Conservation (phyloP, 352 stramenopile species). For the Phytophthora brassicae region DNA sequence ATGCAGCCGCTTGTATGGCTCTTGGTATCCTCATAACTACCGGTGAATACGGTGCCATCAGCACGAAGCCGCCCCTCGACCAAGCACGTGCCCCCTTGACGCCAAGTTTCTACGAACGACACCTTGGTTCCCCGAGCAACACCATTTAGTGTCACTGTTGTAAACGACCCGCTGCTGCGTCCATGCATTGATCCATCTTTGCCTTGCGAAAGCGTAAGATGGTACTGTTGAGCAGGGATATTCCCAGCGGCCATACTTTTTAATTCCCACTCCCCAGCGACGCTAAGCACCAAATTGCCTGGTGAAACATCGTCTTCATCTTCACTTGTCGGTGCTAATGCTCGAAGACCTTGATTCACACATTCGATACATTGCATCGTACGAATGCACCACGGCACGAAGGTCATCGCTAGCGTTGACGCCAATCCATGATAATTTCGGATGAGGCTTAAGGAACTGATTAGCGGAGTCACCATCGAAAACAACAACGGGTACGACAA, state of each 20-base stretch:
- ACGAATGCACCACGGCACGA: slow-evolving; percentile 78
- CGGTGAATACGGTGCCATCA: slow-evolving; percentile 71
- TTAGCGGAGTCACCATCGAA: slow-evolving; percentile 60
- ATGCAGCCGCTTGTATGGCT: slow-evolving; percentile 86
- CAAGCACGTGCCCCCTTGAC: slow-evolving; percentile 85
- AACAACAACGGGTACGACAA: slow-evolving; percentile 55
- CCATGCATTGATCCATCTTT: slow-evolving; percentile 64
- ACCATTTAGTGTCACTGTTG: slow-evolving; percentile 77
- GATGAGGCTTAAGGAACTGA: slow-evolving; percentile 65
- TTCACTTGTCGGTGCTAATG: slow-evolving; percentile 31
- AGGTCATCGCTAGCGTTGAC: slow-evolving; percentile 70
- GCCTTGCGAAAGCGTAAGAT: slow-evolving; percentile 72
- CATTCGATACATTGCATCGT: slow-evolving; percentile 68
- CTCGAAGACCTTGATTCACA: slow-evolving; percentile 51
- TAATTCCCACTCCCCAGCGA: slow-evolving; percentile 85
- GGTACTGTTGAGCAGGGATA: slow-evolving; percentile 87
- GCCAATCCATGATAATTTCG: slow-evolving; percentile 70
- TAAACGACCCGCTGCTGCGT: slow-evolving; percentile 80
- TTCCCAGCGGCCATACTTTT: slow-evolving; percentile 87
- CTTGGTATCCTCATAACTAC: slow-evolving; percentile 87
- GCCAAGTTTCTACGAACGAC: slow-evolving; percentile 86
- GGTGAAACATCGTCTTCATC: slow-evolving; percentile 24
- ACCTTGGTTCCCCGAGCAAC: slow-evolving; percentile 78
- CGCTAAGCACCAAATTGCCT: slow-evolving; percentile 54
- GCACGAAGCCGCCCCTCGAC: slow-evolving; percentile 76